Percentiles rank a stretch among this genome's conserved stretches.
phyloP scores from a whole-genome alignment of 2,329 filamentous ascomycete genomes.

The Fusarium nodosum region DNA sequence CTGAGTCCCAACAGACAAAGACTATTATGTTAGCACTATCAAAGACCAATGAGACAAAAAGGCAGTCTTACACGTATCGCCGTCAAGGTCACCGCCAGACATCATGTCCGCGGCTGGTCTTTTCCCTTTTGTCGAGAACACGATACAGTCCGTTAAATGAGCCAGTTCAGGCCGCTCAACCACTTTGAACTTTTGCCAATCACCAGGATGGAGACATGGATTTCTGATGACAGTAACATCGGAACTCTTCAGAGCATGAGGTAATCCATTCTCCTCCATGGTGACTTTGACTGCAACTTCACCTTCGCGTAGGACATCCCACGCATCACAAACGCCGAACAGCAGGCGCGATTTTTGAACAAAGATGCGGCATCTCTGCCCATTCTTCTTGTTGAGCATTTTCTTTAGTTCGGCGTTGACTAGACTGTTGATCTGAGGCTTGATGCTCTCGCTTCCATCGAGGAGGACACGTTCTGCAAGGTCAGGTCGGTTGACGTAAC shows the following conservation, averaged over 20 bases:
- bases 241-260: neutral
- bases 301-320: slow-evolving; percentile 5
- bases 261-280: neutral
- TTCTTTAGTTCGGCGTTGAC: neutral
- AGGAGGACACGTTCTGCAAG: slow-evolving; percentile 11
- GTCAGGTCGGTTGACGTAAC: neutral
- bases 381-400: neutral
- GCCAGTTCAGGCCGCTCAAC: slow-evolving; percentile 6
- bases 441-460: neutral
- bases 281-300: slow-evolving; percentile 9
- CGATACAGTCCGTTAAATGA: slow-evolving; percentile 1
- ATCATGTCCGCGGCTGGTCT: slow-evolving; percentile 6
- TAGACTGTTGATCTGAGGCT: neutral
- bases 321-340: slow-evolving; percentile 4
- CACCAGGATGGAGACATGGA: slow-evolving; percentile 10
- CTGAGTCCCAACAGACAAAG: slow-evolving; percentile 14
- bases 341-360: neutral
- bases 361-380: neutral
- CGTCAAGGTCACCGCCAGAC: slow-evolving; percentile 11
- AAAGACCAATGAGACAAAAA: neutral
- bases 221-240: slow-evolving; percentile 15
- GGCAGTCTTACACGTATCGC: slow-evolving; percentile 1
- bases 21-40: neutral
- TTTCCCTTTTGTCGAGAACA: slow-evolving; percentile 4
- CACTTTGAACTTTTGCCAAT: slow-evolving; percentile 13